Percentiles rank a stretch among this genome's conserved stretches.
Evolutionary conservation across 352 stramenopile species (phyloP).

Genomic region (Globisporangium emineosum): DNA sequence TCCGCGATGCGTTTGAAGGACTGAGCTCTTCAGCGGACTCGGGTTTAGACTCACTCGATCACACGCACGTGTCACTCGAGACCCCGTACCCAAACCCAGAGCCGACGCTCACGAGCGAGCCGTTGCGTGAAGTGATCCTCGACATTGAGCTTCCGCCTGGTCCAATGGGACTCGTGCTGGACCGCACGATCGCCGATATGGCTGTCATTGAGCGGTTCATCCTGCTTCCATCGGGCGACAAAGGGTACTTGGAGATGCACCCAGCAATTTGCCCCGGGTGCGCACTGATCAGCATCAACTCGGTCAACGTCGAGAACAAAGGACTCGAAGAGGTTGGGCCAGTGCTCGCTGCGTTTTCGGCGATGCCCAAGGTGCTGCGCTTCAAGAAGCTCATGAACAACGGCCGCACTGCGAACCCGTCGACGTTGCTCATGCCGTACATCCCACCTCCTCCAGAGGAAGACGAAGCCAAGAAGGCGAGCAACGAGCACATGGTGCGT

Average conservation of each 20-base stretch:
- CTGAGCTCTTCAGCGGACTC: constrained; percentile 44
- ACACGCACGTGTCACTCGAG: constrained; percentile 28
- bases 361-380: constrained; percentile 60
- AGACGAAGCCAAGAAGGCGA: constrained; percentile 25
- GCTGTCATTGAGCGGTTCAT: constrained; percentile 78
- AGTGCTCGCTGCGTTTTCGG: constrained; percentile 56
- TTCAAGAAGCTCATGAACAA: constrained; percentile 86
- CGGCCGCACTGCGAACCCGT: constrained; percentile 68
- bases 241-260: constrained; percentile 77
- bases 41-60: constrained; percentile 31
- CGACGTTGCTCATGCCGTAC: constrained; percentile 68
- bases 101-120: constrained; percentile 34
- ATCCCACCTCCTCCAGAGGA: constrained; percentile 50
- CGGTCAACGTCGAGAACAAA: constrained; percentile 69
- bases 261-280: constrained; percentile 77
- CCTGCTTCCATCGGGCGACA: constrained; percentile 58
- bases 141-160: constrained; percentile 78
- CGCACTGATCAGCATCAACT: constrained; percentile 77
- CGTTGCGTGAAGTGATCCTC: constrained; percentile 72
- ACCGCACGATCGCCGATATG: constrained; percentile 76
- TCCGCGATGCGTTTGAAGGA: constrained; percentile 83
- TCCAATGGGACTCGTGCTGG: constrained; percentile 80
- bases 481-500: constrained; percentile 37
- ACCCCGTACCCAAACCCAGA: constrained; percentile 24
- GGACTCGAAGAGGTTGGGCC: constrained; percentile 64